A percentile compares a stretch with the other conserved stretches of the same genome.
phyloP scores from a whole-genome alignment of 345 rosid genomes.

The Turnera subulata region DNA sequence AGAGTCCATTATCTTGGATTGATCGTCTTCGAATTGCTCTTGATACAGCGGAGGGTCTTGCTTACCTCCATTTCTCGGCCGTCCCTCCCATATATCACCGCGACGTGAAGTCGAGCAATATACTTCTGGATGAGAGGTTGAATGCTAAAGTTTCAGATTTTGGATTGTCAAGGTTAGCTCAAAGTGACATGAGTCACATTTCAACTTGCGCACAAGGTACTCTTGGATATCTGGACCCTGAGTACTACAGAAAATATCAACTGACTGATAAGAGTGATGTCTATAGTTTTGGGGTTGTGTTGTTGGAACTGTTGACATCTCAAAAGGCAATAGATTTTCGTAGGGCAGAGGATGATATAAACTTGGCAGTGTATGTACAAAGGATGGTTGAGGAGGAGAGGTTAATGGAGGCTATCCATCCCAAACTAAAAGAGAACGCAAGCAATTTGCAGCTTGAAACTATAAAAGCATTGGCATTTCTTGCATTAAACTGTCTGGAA shows the following conservation, averaged over 20 bases:
- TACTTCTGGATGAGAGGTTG: slow-evolving; percentile 40
- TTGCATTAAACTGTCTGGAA: slow-evolving; percentile 50
- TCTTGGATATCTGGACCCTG: slow-evolving; percentile 46
- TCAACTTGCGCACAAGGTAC: slow-evolving; percentile 56
- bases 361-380: slow-evolving; percentile 36
- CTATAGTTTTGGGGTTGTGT: slow-evolving; percentile 51
- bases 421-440: slow-evolving; percentile 26
- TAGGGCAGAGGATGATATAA: slow-evolving; percentile 41
- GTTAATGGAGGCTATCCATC: slow-evolving; percentile 36
- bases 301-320: slow-evolving; percentile 44
- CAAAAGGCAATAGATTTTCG: slow-evolving; percentile 42
- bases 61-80: slow-evolving; percentile 45
- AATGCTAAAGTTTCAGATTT: slow-evolving; percentile 48
- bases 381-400: slow-evolving; percentile 39
- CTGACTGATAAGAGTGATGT: slow-evolving; percentile 54
- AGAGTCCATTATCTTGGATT: slow-evolving; percentile 21
- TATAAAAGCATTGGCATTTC: slow-evolving; percentile 41
- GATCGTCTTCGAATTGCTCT: slow-evolving; percentile 38
- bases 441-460: slow-evolving; percentile 37
- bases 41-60: slow-evolving; percentile 39
- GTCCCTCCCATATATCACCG: slow-evolving; percentile 45
- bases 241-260: slow-evolving; percentile 42
- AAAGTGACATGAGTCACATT: slow-evolving; percentile 40
- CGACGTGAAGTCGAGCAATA: slow-evolving; percentile 53
- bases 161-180: slow-evolving; percentile 45